phyloP scores from a whole-genome alignment of 73 alveolate species.

The Paramecium pentaurelia region DNA sequence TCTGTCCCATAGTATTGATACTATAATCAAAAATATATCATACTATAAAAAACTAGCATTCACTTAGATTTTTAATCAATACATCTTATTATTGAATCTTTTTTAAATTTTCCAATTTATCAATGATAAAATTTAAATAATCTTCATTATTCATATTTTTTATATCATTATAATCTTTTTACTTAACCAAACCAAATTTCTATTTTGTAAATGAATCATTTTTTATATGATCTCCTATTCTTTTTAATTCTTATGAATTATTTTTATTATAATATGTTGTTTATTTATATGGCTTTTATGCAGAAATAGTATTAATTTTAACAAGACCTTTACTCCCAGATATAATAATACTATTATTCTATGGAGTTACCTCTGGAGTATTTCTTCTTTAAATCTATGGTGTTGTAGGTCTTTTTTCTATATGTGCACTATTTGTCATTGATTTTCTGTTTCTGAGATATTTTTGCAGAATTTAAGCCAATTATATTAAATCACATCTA shows the following conservation, averaged over 20 bases:
- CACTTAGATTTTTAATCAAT: not conserved
- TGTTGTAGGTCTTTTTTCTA: not conserved
- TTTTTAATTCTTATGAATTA: not conserved
- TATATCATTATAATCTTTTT: not conserved
- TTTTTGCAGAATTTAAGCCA: not conserved
- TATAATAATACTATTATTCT: not conserved
- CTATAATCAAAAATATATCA: not conserved
- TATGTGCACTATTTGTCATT: not conserved
- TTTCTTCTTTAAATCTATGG: not conserved
- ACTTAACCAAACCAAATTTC: not conserved
- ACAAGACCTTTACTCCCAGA: not conserved
- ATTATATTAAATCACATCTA: not conserved
- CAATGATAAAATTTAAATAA: not conserved
- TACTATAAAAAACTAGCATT: not conserved
- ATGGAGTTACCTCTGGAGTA: not conserved
- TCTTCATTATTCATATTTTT: not conserved
- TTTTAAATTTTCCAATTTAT: not conserved
- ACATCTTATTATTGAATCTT: not conserved
- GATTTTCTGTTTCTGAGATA: not conserved
- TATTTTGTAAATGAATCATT: not conserved
- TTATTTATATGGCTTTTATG: not conserved
- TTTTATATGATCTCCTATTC: not conserved
- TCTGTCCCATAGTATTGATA: not conserved
- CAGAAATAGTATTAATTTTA: not conserved
- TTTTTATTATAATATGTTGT: not conserved